Evolutionary conservation across 257 asterid species (phyloP).

Genomic region (Solanum habrochaites): DNA sequence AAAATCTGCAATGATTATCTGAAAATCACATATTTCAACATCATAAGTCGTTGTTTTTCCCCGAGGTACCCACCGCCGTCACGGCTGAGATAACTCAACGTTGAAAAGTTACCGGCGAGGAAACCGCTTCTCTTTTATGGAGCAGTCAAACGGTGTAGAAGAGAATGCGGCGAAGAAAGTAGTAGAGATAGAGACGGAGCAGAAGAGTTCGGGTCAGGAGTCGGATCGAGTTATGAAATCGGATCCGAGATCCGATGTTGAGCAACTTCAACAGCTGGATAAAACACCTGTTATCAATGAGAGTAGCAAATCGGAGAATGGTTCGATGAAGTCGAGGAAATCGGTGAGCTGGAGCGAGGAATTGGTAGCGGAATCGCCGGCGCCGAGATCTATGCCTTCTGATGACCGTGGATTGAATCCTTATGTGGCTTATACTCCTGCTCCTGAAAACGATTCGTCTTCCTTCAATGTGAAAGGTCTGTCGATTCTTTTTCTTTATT

Average conservation of each 20-base stretch:
- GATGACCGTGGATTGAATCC: slow-evolving; percentile 55
- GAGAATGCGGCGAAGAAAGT: background rate
- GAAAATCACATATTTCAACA: background rate
- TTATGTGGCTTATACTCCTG: slow-evolving; percentile 47
- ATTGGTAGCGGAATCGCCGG: slow-evolving; percentile 19
- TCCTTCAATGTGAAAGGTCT: slow-evolving; percentile 70
- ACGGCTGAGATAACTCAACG: background rate
- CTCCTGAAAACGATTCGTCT: slow-evolving; percentile 32
- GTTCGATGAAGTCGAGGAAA: background rate
- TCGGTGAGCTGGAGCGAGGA: background rate
- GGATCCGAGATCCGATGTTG: background rate
- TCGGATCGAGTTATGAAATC: background rate
- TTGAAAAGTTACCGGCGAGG: background rate
- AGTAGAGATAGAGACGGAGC: background rate
- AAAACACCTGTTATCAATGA: background rate
- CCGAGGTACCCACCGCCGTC: background rate
- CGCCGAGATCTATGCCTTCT: slow-evolving; percentile 11
- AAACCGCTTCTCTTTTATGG: background rate
- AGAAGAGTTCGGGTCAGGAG: background rate
- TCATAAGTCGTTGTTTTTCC: background rate
- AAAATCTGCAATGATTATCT: background rate
- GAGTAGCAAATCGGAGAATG: background rate
- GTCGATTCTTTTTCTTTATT: background rate
- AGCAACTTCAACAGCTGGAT: background rate
- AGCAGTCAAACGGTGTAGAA: background rate